Base-by-base conservation (phyloP, 192 early-diverging fungal species). In the Coemansia aciculifera region DNA sequence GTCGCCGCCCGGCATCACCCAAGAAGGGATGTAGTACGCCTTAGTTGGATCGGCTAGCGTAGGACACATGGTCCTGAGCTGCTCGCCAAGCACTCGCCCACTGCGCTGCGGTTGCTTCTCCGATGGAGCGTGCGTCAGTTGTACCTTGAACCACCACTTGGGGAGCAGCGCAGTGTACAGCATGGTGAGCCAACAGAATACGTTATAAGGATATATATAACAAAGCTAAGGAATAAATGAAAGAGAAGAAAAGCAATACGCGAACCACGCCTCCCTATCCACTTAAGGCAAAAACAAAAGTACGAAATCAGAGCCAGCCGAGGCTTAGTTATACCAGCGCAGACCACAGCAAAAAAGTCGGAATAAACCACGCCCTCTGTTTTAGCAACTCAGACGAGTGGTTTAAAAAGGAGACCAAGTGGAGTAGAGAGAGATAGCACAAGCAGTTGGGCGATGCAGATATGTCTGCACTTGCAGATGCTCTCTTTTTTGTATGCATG, bases 1-100 rank as follows among this genome's bases (percentile, higher is more conserved):
- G 72, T 95, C 90, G 21, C 93, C 93, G 67, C 85, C 87, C 36
- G 79, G 79, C 54, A 98, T 78, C 64, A 86, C 89, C 46, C 80
- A 75, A 5, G 93, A 91, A 4, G 95, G 92, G 29, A 67, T 70
- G 76, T 87, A 96, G 37, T 61, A 66, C 10, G 86, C 86, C 21
- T 86, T 68, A 34, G 52, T 51, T 3, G 81, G 75, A 24, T 89
- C 88, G 8, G 85, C 67, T 13, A 91, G 62, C 19, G 76, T 74
- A 4, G 90, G 90, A 37, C 90, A 91, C 27, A 27, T 59, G 51
- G 43, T 62, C 23, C 36, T 52, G 66, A 84, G 59, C 15, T 77
- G 75, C 56, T 77, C 73, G 23, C 61, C 42, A 23, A 83, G 42
- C 15, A 72, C 66, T n/a, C 12, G 63, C 15, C 42, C 43, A 15